Evolutionary conservation across 306 rosid species (phyloP), one percentile per base, ranked within the genome.

Genomic region (Mimosa bimucronata): DNA sequence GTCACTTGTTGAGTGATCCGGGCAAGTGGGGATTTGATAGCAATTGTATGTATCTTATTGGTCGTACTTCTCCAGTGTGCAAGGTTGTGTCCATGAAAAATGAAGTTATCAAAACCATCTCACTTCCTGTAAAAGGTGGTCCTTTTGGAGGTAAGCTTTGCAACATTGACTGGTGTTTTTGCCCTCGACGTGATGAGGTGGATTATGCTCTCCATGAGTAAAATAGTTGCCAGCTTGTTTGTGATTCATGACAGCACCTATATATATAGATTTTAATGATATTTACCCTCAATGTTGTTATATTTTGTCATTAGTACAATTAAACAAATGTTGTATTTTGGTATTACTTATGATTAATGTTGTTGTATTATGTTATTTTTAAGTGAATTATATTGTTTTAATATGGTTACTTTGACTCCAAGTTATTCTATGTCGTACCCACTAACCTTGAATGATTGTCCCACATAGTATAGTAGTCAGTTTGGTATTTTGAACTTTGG

Each of bases 161-260:
- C 34, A 38, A 55, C 30, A 5, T 18, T 13, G 86, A 66, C 78
- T 83, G 82, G 86, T 73, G 71, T 46, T 77, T 83, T 12, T 41
- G 37, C 9, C 31, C 55, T 74, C 15, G 23, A 2, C 76, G 8
- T 25, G 45, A 83, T n/a, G 79, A 78, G 76, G 71, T 83, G 3
- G 79, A 78, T 65, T 73, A 73, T 66, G 57, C 75, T 82, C 13
- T 53, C 28, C 71, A 11, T 7, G 70, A 64, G 31, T 53, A 19
- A 53, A 71, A 38, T 11, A 1, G 11, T n/a, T n/a, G n/a, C n/a
- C 12, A 46, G 8, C 19, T 4, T 48, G 55, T 16, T 48, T 16
- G 55, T 25, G 72, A 6, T 71, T 71, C 62, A 42, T 44, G 50
- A 21, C 28, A 19, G 5, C n/a, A 19, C 18, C 13, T 18, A 52